A percentile compares a stretch with the other conserved stretches of the same genome.
phyloP scores from a whole-genome alignment of 2,329 filamentous ascomycete genomes.

The Hypocreales sp. region DNA sequence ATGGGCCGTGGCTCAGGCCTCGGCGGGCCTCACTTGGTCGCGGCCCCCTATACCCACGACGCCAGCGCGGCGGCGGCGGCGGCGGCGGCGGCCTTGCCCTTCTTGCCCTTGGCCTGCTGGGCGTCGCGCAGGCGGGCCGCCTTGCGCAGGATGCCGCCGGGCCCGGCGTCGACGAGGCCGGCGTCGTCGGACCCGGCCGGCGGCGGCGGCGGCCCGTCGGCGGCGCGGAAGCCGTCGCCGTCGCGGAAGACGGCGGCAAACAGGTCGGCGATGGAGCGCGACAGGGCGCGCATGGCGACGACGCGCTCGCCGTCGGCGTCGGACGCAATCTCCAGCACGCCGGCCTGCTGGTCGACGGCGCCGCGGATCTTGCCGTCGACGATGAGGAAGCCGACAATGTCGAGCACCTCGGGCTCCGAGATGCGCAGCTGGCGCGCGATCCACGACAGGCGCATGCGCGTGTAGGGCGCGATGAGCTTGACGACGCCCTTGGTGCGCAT shows the following conservation, averaged over 20 bases:
- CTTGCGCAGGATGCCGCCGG: constrained; percentile 7
- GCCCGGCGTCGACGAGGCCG: constrained; percentile 11
- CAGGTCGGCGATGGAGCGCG: constrained; percentile 50
- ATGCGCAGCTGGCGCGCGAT: constrained; percentile 83
- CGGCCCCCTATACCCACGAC: no score
- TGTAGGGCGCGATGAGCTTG: constrained; percentile 89
- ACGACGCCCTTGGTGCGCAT: constrained; percentile 94
- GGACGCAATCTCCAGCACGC: constrained; percentile 68
- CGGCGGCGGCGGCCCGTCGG: constrained; percentile 8
- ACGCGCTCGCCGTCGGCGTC: constrained; percentile 60
- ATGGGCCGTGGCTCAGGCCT: no score
- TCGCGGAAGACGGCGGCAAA: constrained; percentile 63
- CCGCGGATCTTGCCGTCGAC: constrained; percentile 77
- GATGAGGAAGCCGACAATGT: constrained; percentile 91
- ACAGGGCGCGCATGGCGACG: constrained; percentile 58
- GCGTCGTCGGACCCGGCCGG: constrained; percentile 14
- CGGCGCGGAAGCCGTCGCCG: constrained; percentile 48
- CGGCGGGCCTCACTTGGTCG: no score
- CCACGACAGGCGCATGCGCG: constrained; percentile 74
- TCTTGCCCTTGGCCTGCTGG: neutral
- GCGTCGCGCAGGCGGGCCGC: constrained; percentile 1
- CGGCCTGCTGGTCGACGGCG: constrained; percentile 77
- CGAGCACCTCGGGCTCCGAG: constrained; percentile 71
- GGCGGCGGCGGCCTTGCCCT: no score
- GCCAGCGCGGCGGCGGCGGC: no score